Conservation (phyloP, 2,329 filamentous ascomycete genomes). For the Penicillium polonicum region DNA sequence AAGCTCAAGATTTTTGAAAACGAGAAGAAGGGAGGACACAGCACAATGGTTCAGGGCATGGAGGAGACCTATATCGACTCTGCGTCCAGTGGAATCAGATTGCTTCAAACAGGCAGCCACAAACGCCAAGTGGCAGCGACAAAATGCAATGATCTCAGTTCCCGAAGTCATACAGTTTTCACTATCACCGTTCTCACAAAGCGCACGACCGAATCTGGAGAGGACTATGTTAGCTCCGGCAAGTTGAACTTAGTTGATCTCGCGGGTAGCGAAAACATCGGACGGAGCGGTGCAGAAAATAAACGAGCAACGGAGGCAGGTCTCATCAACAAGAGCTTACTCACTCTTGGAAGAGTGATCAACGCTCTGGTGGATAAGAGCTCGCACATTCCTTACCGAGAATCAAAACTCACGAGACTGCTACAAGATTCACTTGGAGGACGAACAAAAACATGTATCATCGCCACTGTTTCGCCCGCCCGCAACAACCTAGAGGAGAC, state of each 20-base stretch:
- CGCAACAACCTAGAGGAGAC: slow-evolving; percentile 97
- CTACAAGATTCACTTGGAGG: slow-evolving; percentile 96
- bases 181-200: slow-evolving; percentile 92
- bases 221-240: slow-evolving; percentile 85
- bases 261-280: slow-evolving; percentile 96
- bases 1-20: slow-evolving; percentile 98
- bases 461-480: slow-evolving; percentile 90
- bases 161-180: slow-evolving; percentile 94
- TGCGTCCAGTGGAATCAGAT: slow-evolving; percentile 79
- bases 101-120: slow-evolving; percentile 84
- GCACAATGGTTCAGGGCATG: slow-evolving; percentile 93
- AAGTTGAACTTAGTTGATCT: slow-evolving; percentile 97
- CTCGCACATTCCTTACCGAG: slow-evolving; percentile 84
- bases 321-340: slow-evolving; percentile 94
- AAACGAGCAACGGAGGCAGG: slow-evolving; percentile 95
- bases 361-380: slow-evolving; percentile 91
- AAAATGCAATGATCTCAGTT: slow-evolving; percentile 99
- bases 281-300: slow-evolving; percentile 94
- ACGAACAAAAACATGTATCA: slow-evolving; percentile 96
- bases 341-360: slow-evolving; percentile 93
- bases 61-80: slow-evolving; percentile 91
- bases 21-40: slow-evolving; percentile 71
- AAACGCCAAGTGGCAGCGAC: slow-evolving; percentile 98
- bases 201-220: slow-evolving; percentile 73
- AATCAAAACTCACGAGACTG: slow-evolving; percentile 92